Evolutionary conservation across 768 basidiomycete species (phyloP).

Genomic region (Mycena vulgaris): DNA sequence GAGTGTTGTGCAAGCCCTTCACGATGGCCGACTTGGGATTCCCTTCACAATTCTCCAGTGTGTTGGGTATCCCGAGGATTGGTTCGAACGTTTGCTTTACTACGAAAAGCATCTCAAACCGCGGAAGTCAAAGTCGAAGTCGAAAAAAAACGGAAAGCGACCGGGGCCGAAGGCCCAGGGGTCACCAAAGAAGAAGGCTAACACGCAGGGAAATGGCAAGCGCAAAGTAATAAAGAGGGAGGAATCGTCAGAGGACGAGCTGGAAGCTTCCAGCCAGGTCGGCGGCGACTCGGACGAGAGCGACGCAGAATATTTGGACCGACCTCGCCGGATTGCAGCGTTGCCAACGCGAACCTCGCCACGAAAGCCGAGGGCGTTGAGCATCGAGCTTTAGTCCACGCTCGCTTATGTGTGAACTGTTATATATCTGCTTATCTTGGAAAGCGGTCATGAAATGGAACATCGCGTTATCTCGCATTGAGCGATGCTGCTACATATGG

Average conservation of each 20-base stretch:
- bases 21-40: constrained; percentile 37
- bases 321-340: background rate
- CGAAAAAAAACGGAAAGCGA: constrained; percentile 13
- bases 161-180: background rate
- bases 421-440: too few relatives aligned
- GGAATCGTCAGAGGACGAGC: background rate
- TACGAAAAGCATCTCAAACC: constrained; percentile 34
- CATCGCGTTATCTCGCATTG: too few relatives aligned
- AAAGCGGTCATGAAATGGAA: too few relatives aligned
- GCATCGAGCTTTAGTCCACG: constrained; percentile 12
- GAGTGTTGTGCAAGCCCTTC: constrained; percentile 30
- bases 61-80: constrained; percentile 40
- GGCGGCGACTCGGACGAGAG: background rate
- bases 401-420: too few relatives aligned
- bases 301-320: background rate
- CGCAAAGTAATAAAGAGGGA: background rate
- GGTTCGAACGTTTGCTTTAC: constrained; percentile 36
- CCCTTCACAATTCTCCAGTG: constrained; percentile 40
- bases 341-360: constrained; percentile 3
- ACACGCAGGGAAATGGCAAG: background rate
- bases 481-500: too few relatives aligned
- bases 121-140: constrained; percentile 36
- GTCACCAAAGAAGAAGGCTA: constrained; percentile 2
- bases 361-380: background rate
- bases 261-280: background rate